These are phyloP conservation scores for Nelumbo lutea DNA, from an alignment of 164 flowering plant species.

Conservation along the genomic window DNA sequence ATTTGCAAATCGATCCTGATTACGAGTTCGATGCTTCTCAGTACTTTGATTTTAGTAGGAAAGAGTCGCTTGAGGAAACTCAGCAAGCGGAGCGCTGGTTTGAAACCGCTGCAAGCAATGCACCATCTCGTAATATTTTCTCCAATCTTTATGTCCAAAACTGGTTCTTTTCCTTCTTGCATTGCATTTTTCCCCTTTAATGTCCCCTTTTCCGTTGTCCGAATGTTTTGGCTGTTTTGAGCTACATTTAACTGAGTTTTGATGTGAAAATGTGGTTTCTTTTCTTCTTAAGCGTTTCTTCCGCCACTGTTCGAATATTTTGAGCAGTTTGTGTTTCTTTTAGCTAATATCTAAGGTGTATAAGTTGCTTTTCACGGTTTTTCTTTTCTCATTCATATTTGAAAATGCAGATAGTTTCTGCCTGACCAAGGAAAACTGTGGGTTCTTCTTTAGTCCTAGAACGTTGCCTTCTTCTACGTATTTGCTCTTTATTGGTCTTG, in stretches of 20 bases:
- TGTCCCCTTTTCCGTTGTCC: background rate
- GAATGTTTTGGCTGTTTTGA: too few relatives aligned
- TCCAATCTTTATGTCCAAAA: background rate
- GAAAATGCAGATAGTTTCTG: background rate
- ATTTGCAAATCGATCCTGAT: conserved; percentile 56
- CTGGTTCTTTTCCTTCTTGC: background rate
- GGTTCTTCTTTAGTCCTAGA: background rate
- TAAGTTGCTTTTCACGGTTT: background rate
- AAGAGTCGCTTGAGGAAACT: conserved; percentile 49
- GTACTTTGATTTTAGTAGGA: conserved; percentile 60
- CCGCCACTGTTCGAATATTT: background rate
- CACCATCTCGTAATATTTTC: conserved; percentile 49
- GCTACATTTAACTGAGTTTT: too few relatives aligned
- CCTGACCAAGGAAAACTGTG: background rate
- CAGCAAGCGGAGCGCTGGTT: conserved; percentile 74
- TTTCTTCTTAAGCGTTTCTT: background rate
- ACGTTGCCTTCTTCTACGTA: too few relatives aligned
- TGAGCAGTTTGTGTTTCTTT: background rate
- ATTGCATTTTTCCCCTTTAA: background rate
- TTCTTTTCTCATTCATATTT: background rate
- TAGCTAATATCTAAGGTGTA: background rate
- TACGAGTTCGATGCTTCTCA: conserved; percentile 83
- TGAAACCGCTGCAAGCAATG: conserved; percentile 51
- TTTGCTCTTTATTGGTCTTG: too few relatives aligned
- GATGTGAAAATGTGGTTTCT: too few relatives aligned